Percentiles rank a stretch among this genome's conserved stretches.
Evolutionary conservation across 176 grass and related monocot species (phyloP).

Genomic region (Carex cristatella): DNA sequence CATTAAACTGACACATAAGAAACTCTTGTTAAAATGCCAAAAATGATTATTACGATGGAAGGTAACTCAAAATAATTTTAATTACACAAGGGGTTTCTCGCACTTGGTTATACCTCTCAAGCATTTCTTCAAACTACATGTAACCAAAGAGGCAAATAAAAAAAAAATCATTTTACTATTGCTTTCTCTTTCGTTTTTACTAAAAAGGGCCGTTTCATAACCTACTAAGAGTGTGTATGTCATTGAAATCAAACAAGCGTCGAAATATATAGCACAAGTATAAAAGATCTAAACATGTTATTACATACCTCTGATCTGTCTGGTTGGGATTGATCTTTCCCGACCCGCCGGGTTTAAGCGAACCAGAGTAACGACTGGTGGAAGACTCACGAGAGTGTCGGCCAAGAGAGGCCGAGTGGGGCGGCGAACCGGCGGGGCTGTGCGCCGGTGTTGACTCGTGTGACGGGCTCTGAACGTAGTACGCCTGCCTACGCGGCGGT

Average conservation of each 20-base stretch:
- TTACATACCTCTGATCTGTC: neutral
- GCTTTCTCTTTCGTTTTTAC: neutral
- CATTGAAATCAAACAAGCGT: neutral
- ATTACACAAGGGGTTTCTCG: neutral
- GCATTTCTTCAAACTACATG: neutral
- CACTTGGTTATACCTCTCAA: neutral
- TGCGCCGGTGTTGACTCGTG: conserved; percentile 60
- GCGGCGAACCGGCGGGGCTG: conserved; percentile 67
- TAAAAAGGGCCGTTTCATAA: neutral
- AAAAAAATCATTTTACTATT: neutral
- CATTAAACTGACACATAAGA: neutral
- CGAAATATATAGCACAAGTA: neutral
- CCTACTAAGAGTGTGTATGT: neutral
- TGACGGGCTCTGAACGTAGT: conserved; percentile 92
- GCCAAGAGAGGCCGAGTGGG: conserved; percentile 33
- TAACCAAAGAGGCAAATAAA: neutral
- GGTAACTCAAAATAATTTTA: neutral
- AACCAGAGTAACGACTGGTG: conserved; percentile 59
- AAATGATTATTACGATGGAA: neutral
- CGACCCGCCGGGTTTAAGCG: conserved; percentile 26
- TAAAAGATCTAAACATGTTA: neutral
- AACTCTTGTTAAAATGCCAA: neutral
- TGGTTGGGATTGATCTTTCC: conserved; percentile 12
- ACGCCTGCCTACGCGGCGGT: conserved; percentile 43
- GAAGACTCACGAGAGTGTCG: conserved; percentile 57